phyloP scores from a whole-genome alignment of 2,329 filamentous ascomycete species.

The Fusarium liriodendri region DNA sequence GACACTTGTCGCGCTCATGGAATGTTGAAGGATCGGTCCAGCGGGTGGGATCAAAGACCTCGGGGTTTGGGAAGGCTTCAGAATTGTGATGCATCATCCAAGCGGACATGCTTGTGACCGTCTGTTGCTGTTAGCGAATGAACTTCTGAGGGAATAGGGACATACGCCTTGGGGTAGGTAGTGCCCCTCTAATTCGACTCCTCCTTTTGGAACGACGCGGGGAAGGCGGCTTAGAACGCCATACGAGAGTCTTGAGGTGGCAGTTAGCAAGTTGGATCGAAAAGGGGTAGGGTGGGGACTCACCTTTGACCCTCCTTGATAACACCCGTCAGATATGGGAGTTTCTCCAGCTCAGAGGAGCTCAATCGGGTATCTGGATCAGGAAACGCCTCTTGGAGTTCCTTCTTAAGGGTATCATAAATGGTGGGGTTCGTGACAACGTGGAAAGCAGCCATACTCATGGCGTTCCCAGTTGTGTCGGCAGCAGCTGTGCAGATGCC shows the following conservation, averaged over 20 bases:
- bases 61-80: constrained; percentile 4
- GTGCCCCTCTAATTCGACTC: constrained; percentile 8
- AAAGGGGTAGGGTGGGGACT: not conserved
- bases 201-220: constrained; percentile 9
- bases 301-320: constrained; percentile 18
- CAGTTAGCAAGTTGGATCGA: not conserved
- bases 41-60: constrained; percentile 12
- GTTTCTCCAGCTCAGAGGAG: constrained; percentile 4
- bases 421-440: constrained; percentile 8
- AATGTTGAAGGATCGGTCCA: constrained; percentile 14
- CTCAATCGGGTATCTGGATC: not conserved
- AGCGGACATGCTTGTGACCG: constrained; percentile 18
- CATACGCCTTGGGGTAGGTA: constrained; percentile 11
- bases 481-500: constrained; percentile 14
- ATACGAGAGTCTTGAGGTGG: constrained; percentile 6
- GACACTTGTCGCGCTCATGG: constrained; percentile 8
- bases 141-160: not conserved
- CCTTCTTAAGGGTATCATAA: constrained; percentile 2
- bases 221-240: constrained; percentile 15
- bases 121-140: not conserved
- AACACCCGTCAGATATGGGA: constrained; percentile 11
- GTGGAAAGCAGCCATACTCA: constrained; percentile 18
- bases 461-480: constrained; percentile 9
- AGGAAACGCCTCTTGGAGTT: constrained; percentile 12
- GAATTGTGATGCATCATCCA: constrained; percentile 22